Evolutionary conservation across 2,329 filamentous ascomycete species (phyloP), one percentile per base, ranked within the genome.

Genomic region (Cladosporium sp.): DNA sequence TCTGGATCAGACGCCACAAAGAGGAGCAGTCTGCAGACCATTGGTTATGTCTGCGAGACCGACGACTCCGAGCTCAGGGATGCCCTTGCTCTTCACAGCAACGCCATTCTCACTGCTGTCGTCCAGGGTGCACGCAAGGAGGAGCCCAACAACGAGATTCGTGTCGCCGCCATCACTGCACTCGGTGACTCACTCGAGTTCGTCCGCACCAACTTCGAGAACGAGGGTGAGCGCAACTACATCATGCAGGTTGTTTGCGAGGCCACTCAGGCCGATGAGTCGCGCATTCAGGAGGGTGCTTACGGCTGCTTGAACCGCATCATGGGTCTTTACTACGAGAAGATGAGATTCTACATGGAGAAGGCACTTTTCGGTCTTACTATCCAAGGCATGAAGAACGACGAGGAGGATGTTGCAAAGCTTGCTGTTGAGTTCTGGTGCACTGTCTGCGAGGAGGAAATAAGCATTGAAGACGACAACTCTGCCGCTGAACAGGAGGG

Each of bases 281-380:
- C 84, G 60, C 86, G 92, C 72, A 95, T 99, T 75, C 92, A 97
- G 77, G 91, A 96, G 74, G 92, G 92, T 62, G 90, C 94, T 43
- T 99, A 97, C 74, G 94, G 94, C 69, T 97, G 94, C 75, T 80
- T 99, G 67, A 99, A 99, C 84, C 87, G 94, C 70, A 97, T 99
- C 76, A 99, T 99, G 94, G 90, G 84, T 61, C 84, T 97, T 64
- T 99, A 99, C 82, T 99, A 99, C 75, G 94, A 99, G 71, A 95
- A 97, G 80, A 99, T 99, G 94, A 88, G 92, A 70, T 99, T 97
- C 78, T 99, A 99, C 81, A 99, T 99, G 94, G 94, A 99, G 82
- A 97, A 97, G 85, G 94, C 94, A 37, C 84, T 99, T 43, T 99
- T 99, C 69, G 94, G 94, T 60, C 83, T 99, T 40, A 99, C 94